Evolutionary conservation across 192 early-diverging fungal genomes (phyloP), one percentile per base, ranked within the genome.

Genomic region (Glomus cerebriforme): DNA sequence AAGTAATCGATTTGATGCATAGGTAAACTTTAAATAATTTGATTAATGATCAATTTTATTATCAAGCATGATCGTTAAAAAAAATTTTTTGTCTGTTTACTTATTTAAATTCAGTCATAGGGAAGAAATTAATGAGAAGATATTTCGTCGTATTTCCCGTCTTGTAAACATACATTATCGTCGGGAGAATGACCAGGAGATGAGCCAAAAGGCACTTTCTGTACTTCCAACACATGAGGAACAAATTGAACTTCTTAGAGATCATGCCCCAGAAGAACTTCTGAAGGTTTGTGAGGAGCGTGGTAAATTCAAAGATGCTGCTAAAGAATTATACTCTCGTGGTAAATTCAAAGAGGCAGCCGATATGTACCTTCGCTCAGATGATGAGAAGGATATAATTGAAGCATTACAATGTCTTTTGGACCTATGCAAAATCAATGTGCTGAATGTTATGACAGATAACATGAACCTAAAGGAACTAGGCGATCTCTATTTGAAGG

Each of bases 261-360:
- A 54, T 0, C 71, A 73, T 73, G 39, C 47, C 5, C 71, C 71
- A 17, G 71, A 73, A 29, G 71, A 73, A 15, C 71, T 73, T 58
- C 43, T 54, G 39, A 24, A 58, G 10, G 24, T 73, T 37, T 73
- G 29, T 54, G 43, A 49, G 17, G 17, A 47, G 12, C 12, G 43
- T 43, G 22, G 26, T 17, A 2, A 32, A n/a, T 73, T 32, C 3
- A 3, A 49, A 24, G 27, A 8, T n/a, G 72, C 49, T 15, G 62
- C 62, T 5, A 22, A 64, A 63, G 3, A 76, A 2, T 24, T 63
- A 63, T 24, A 34, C 9, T 62, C 37, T 0, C 35, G 2, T n/a
- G 74, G 74, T 22, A 76, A 39, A 17, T 64, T 63, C 34, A 63
- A 76, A 39, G 34, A 76, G n/a, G 74, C 74, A 1, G 15, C 34